Evolutionary conservation across 768 basidiomycete species (phyloP).

Genomic region (Suillus brevipes): DNA sequence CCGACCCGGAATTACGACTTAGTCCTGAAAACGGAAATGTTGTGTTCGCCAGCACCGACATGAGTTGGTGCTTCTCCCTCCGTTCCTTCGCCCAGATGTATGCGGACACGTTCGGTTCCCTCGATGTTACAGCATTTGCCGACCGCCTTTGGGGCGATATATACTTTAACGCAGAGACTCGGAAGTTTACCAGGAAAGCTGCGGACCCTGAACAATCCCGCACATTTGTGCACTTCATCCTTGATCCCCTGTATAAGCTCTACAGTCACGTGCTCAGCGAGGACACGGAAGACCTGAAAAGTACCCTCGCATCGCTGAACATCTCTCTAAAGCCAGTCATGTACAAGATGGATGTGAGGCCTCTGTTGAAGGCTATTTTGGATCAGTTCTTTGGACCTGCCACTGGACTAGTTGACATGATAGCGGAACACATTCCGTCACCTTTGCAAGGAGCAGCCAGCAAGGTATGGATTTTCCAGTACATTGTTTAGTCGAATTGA

Average conservation of each 20-base stretch:
- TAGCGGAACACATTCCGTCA: conserved; percentile 88
- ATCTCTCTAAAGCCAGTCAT: conserved; percentile 89
- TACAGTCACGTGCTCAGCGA: conserved; percentile 95
- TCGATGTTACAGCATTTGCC: conserved; percentile 86
- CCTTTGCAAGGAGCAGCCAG: conserved; percentile 55
- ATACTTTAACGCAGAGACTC: conserved; percentile 81
- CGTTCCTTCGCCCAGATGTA: conserved; percentile 96
- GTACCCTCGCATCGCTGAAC: conserved; percentile 72
- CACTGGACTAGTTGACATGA: conserved; percentile 89
- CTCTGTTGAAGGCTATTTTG: conserved; percentile 88
- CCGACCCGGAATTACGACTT: conserved; percentile 82
- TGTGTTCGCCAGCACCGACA: conserved; percentile 94
- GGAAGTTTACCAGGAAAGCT: conserved; percentile 88
- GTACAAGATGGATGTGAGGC: conserved; percentile 99
- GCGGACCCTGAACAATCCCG: conserved; percentile 76
- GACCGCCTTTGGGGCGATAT: conserved; percentile 97
- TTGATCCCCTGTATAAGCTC: conserved; percentile 96
- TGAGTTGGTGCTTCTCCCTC: conserved; percentile 97
- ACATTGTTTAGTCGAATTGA: conserved; percentile 1
- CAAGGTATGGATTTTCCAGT: conserved; percentile 50
- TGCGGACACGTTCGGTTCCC: conserved; percentile 82
- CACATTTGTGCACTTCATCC: conserved; percentile 93
- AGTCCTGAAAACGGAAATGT: conserved; percentile 97
- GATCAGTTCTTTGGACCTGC: conserved; percentile 95
- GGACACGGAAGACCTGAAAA: conserved; percentile 84